Evolutionary conservation across 352 stramenopile species (phyloP), one percentile per base, ranked within the genome.

Genomic region (Globisporangium spiculum): DNA sequence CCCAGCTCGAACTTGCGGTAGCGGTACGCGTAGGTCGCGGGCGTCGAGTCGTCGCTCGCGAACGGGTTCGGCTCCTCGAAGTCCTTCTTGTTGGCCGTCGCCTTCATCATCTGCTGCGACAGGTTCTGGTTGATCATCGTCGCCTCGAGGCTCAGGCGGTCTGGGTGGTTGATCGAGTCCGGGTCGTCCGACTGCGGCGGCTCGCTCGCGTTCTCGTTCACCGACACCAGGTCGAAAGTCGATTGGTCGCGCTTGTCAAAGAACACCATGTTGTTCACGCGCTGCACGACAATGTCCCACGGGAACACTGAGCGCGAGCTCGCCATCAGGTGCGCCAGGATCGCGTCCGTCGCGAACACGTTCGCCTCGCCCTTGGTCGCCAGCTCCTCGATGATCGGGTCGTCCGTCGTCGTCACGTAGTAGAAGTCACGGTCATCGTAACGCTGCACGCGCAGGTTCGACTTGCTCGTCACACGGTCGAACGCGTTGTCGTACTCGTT

Each of bases 111-210:
- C 78, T 99, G 97, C 75, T 99, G 97, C 32, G 96, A 98, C 76
- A 99, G 97, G 77, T 99, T 99, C 77, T 99, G 96, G 83, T 99
- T 99, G 77, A 99, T 98, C 86, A 98, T 98, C 6, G 97, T 99
- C 2, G 97, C 97, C 67, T 99, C 97, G 6, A 99, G 82, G 66
- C 83, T 94, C 14, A 99, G 85, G 27, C 97, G 88, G 79, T 99
- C 94, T 18, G 96, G 96, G 67, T 97, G 95, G 85, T 99, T 99
- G 72, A 99, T 97, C 71, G 90, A 88, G 61, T 96, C 89, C n/a
- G 86, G 78, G 63, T 97, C 89, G 30, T 97, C 86, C 57, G 83
- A 75, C 20, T 67, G 76, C 1, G 97, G 97, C 50, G 96, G 89
- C 27, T 98, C 92, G 61, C 94, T 92, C 18, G 96, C 81, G 46